Base-by-base conservation (phyloP, 192 early-diverging fungal genomes). In the Globomyces pollinis-pini region DNA sequence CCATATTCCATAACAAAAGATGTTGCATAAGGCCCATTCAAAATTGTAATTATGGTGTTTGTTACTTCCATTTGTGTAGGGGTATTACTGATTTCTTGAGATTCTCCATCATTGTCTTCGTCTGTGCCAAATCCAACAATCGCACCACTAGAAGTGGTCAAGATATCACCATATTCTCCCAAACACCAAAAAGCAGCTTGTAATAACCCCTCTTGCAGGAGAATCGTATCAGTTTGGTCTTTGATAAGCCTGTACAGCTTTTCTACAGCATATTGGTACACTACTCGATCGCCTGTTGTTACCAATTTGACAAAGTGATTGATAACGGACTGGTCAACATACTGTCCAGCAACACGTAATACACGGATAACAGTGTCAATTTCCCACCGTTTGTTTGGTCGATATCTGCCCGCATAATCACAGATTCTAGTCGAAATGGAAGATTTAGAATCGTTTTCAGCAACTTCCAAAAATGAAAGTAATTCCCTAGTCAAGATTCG, bases 341-440 rank as follows among this genome's bases (percentile, higher is more conserved):
- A 81, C 28, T 69, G 66, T 11, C 81, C 81, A 15, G 78, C 73
- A 20, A 83, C 79, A 6, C 76, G 60, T 38, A 98, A 71, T 31
- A 97, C 91, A 6, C 95, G 86, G 59, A 90, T 72, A 43, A 97
- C 84, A 1, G 91, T 96, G 61, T 99, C 96, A 50, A 96, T 80
- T 61, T 97, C 94, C 96, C 96, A 99, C 35, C 91, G 87, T 56
- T 88, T 88, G 65, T 92, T 93, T 21, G 94, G 93, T 38, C 91
- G 87, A 65, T 89, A 98, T 65, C 86, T 75, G 21, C 89, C 90
- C n/a, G 94, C 93, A 43, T 91, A 91, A 3, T 94, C 84, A 32
- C 87, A 86, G 49, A 99, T 90, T 42, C 94, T 86, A 47, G 85
- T 82, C 2, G 92, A 91, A 77, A 96, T 92, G n/a, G 84, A 82